Percentiles rank a stretch among this genome's conserved stretches.
Evolutionary conservation across 306 rosid genomes (phyloP).

Genomic region (Rosa multiflora): DNA sequence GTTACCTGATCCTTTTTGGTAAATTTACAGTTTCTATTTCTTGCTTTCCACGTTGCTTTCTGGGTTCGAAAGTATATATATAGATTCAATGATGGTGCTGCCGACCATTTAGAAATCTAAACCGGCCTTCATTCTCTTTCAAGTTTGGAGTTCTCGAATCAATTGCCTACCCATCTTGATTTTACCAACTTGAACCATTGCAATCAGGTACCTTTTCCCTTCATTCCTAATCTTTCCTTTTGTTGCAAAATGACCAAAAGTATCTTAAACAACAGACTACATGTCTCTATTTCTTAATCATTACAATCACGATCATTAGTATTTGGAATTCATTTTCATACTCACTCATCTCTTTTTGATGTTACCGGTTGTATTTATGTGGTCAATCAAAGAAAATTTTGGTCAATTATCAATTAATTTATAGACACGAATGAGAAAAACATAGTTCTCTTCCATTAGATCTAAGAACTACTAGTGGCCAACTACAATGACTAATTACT

Average conservation of each 20-base stretch:
- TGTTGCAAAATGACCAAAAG: not conserved
- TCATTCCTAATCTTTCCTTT: not conserved
- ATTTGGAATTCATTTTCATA: not conserved
- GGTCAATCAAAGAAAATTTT: not conserved
- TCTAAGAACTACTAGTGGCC: not conserved
- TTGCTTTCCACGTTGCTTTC: conserved; percentile 12
- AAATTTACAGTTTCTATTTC: not conserved
- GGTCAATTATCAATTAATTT: not conserved
- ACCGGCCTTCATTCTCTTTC: not conserved
- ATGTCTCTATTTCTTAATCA: not conserved
- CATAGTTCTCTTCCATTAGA: not conserved
- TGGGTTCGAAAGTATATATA: not conserved
- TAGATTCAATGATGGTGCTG: not conserved
- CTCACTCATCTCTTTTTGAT: not conserved
- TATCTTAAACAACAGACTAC: not conserved
- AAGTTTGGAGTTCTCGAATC: not conserved
- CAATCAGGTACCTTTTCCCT: not conserved
- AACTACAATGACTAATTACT: not conserved
- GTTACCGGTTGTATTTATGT: not conserved
- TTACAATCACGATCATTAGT: not conserved
- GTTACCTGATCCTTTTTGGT: not conserved
- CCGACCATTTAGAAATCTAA: not conserved
- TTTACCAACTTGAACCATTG: conserved; percentile 6
- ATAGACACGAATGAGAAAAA: not conserved
- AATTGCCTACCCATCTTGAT: not conserved